Evolutionary conservation across 805 yeast species (phyloP).

Genomic region (Metschnikowia cubensis): DNA sequence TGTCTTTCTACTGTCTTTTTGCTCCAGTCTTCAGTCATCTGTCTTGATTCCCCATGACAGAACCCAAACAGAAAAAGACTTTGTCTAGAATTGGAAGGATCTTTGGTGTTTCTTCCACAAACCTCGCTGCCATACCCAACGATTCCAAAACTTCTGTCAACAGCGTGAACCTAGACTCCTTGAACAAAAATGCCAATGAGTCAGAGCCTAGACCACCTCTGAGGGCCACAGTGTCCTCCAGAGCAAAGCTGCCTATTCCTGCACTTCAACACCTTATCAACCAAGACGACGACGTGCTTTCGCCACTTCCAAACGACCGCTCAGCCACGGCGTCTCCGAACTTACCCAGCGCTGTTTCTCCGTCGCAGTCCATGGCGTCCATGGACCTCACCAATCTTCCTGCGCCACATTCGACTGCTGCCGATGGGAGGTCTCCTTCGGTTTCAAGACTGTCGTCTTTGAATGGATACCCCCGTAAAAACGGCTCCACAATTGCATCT

Average conservation of each 20-base stretch:
- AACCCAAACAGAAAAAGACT: slow-evolving; percentile 21
- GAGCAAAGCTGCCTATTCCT: slow-evolving; percentile 10
- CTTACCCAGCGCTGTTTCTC: slow-evolving; percentile 6
- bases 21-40: too few relatives aligned
- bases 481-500: slow-evolving; percentile 3
- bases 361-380: slow-evolving; percentile 5
- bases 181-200: slow-evolving; percentile 4
- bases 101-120: slow-evolving; percentile 23
- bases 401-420: slow-evolving; percentile 1
- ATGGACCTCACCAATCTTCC: slow-evolving; percentile 7
- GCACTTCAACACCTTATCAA: not conserved
- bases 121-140: slow-evolving; percentile 11
- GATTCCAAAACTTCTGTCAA: slow-evolving; percentile 6
- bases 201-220: slow-evolving; percentile 6
- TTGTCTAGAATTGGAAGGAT: slow-evolving; percentile 24
- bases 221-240: not conserved
- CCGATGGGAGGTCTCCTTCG: slow-evolving; percentile 12
- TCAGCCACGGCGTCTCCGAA: slow-evolving; percentile 13
- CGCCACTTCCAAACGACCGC: slow-evolving; percentile 18
- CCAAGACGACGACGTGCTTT: slow-evolving; percentile 17
- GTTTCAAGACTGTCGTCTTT: slow-evolving; percentile 19
- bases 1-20: too few relatives aligned
- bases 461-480: slow-evolving; percentile 13
- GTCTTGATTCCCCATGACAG: slow-evolving; percentile 15
- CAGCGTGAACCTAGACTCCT: slow-evolving; percentile 5